Evolutionary conservation across 345 rosid genomes (phyloP).

Genomic region (Iberis pinnata): DNA sequence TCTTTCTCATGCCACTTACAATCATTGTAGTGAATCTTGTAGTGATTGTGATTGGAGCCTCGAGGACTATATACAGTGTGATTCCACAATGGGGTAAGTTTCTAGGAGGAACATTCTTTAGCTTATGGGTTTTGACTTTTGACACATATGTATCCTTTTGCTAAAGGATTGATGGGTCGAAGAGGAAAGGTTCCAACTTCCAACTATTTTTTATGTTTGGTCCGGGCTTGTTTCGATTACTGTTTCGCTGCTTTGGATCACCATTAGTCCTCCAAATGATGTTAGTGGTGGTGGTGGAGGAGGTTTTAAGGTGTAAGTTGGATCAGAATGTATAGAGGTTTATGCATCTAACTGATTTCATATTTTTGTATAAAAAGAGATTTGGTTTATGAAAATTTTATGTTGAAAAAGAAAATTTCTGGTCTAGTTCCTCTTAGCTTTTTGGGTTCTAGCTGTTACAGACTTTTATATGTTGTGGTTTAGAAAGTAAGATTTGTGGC

Average conservation of each 20-base stretch:
- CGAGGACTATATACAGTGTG: slow-evolving; percentile 71
- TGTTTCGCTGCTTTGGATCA: slow-evolving; percentile 64
- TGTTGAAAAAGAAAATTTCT: slow-evolving; percentile 14
- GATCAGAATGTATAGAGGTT: slow-evolving; percentile 8
- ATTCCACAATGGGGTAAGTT: slow-evolving; percentile 84
- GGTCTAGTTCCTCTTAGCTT: not conserved
- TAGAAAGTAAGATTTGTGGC: too few species aligned
- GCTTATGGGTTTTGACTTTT: slow-evolving; percentile 91
- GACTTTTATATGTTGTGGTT: too few species aligned
- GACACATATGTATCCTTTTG: slow-evolving; percentile 76
- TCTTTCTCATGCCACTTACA: slow-evolving; percentile 73
- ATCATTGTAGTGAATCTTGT: slow-evolving; percentile 62
- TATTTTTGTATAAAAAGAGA: slow-evolving; percentile 11
- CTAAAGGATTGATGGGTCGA: slow-evolving; percentile 79
- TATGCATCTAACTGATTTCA: slow-evolving; percentile 2
- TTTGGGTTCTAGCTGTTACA: not conserved
- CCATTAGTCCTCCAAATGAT: slow-evolving; percentile 57
- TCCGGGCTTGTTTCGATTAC: slow-evolving; percentile 66
- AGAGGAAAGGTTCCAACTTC: slow-evolving; percentile 87
- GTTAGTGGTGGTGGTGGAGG: slow-evolving; percentile 17
- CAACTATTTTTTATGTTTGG: slow-evolving; percentile 76
- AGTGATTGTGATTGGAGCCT: slow-evolving; percentile 57
- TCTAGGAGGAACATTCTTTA: slow-evolving; percentile 72
- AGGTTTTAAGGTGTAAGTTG: slow-evolving; percentile 27
- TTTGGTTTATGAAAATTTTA: too few species aligned